Evolutionary conservation across 1,139 yeast species (phyloP).

Genomic region (Saccharomyces hybrid): DNA sequence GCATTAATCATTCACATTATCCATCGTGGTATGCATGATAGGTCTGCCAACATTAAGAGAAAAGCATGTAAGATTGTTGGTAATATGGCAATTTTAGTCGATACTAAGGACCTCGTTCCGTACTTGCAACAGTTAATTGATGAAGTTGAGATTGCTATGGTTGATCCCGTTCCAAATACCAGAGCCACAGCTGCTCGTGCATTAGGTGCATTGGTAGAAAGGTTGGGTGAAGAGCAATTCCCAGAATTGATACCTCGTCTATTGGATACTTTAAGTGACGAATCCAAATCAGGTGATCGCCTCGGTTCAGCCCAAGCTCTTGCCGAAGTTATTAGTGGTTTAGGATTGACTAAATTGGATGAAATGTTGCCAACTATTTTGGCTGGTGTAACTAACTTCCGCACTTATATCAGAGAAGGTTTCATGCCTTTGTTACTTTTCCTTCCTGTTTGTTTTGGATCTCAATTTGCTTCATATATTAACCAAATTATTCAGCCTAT

Average conservation of each 20-base stretch:
- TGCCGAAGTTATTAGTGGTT: constrained; percentile 86
- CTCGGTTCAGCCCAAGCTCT: constrained; percentile 96
- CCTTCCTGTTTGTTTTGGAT: constrained; percentile 90
- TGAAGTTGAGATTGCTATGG: constrained; percentile 90
- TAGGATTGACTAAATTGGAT: constrained; percentile 80
- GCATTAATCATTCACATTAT: constrained; percentile 92
- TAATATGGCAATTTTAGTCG: constrained; percentile 94
- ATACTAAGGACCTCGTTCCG: constrained; percentile 75
- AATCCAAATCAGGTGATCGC: constrained; percentile 79
- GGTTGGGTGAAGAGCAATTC: constrained; percentile 92
- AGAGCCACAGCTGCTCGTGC: constrained; percentile 98
- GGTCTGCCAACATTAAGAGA: constrained; percentile 85
- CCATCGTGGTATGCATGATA: constrained; percentile 88
- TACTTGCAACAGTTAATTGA: constrained; percentile 69
- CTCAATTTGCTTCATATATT: constrained; percentile 85
- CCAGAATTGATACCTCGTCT: constrained; percentile 84
- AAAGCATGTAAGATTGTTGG: constrained; percentile 98
- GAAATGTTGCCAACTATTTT: constrained; percentile 78
- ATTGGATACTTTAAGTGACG: constrained; percentile 69
- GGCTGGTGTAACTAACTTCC: constrained; percentile 58
- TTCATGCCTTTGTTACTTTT: constrained; percentile 84
- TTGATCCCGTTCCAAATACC: constrained; percentile 95
- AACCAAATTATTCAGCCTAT: constrained; percentile 82
- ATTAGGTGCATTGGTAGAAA: constrained; percentile 89
- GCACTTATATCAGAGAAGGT: constrained; percentile 78